Percentiles rank a stretch among this genome's conserved stretches.
These are phyloP conservation scores for Capronia coronata DNA, from an alignment of 2,329 filamentous ascomycete species.

Conservation along the genomic window DNA sequence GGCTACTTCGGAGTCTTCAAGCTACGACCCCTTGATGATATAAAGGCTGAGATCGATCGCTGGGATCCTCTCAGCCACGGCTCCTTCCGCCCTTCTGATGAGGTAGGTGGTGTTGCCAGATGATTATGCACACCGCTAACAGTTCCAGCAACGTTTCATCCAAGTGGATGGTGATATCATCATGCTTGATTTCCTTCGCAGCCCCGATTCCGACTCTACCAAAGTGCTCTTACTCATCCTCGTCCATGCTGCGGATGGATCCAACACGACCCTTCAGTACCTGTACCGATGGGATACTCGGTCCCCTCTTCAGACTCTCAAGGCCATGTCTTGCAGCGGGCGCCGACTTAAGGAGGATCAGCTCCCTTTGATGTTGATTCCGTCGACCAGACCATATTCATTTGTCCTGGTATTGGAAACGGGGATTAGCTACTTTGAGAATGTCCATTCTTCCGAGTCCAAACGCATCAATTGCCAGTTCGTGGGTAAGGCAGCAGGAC, in stretches of 20 bases:
- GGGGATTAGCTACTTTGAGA: conserved; percentile 47
- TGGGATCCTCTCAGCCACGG: conserved; percentile 36
- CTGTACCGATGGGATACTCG: conserved; percentile 51
- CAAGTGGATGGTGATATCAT: conserved; percentile 66
- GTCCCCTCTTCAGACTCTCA: conserved; percentile 20
- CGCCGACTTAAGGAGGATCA: conserved; percentile 36
- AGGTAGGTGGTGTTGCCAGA: conserved; percentile 39
- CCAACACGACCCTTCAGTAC: conserved; percentile 39
- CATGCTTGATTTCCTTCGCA: conserved; percentile 79
- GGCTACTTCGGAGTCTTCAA: conserved; percentile 66
- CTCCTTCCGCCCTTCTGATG: conserved; percentile 50
- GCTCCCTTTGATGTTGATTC: conserved; percentile 64
- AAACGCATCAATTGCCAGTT: conserved; percentile 23
- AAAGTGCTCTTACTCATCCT: conserved; percentile 71
- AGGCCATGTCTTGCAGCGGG: conserved; percentile 27
- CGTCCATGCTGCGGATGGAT: conserved; percentile 38
- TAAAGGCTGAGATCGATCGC: conserved; percentile 38
- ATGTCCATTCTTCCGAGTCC: conserved; percentile 32
- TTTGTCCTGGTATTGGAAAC: conserved; percentile 62
- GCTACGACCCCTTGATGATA: conserved; percentile 53
- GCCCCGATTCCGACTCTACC: conserved; percentile 57
- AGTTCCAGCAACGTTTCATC: conserved; percentile 42
- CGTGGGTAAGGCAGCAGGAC: conserved; percentile 29
- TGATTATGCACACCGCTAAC: conserved; percentile 3
- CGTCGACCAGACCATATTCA: conserved; percentile 61